Evolutionary conservation across 1,139 yeast species (phyloP).

Genomic region (Taphrina populina): DNA sequence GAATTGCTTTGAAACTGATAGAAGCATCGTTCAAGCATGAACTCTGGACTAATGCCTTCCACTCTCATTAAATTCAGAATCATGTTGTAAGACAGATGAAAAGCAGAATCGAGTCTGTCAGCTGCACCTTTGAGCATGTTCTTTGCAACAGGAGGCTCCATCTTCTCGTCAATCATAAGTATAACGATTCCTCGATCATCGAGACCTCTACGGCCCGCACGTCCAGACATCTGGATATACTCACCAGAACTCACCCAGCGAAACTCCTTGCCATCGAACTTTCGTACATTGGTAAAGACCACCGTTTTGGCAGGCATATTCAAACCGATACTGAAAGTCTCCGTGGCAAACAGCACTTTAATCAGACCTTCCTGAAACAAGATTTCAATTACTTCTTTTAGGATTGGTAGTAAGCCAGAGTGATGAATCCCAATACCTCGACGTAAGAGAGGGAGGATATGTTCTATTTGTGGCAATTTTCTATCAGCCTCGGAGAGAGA

Average conservation of each 20-base stretch:
- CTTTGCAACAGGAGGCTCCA: slow-evolving; percentile 99
- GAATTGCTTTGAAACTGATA: slow-evolving; percentile 93
- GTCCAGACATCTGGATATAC: slow-evolving; percentile 98
- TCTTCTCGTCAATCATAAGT: slow-evolving; percentile 98
- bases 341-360: slow-evolving; percentile 94
- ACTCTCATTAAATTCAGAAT: slow-evolving; percentile 91
- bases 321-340: slow-evolving; percentile 95
- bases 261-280: slow-evolving; percentile 96
- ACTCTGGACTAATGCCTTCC: slow-evolving; percentile 97
- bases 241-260: slow-evolving; percentile 99
- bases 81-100: slow-evolving; percentile 96
- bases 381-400: slow-evolving; percentile 95
- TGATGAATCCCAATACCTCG: slow-evolving; percentile 99
- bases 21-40: slow-evolving; percentile 90
- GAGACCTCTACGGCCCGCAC: slow-evolving; percentile 99
- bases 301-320: slow-evolving; percentile 99
- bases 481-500: slow-evolving; percentile 85
- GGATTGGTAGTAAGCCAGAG: slow-evolving; percentile 89
- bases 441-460: slow-evolving; percentile 77
- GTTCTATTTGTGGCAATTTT: slow-evolving; percentile 90
- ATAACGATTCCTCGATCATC: slow-evolving; percentile 99
- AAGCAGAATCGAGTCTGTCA: slow-evolving; percentile 91
- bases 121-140: slow-evolving; percentile 99
- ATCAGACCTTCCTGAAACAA: slow-evolving; percentile 93
- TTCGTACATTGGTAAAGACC: slow-evolving; percentile 93